A percentile compares a stretch with the other conserved stretches of the same genome.
Evolutionary conservation across 495 filamentous ascomycete genomes (phyloP).

Genomic region (Neurospora sp.): DNA sequence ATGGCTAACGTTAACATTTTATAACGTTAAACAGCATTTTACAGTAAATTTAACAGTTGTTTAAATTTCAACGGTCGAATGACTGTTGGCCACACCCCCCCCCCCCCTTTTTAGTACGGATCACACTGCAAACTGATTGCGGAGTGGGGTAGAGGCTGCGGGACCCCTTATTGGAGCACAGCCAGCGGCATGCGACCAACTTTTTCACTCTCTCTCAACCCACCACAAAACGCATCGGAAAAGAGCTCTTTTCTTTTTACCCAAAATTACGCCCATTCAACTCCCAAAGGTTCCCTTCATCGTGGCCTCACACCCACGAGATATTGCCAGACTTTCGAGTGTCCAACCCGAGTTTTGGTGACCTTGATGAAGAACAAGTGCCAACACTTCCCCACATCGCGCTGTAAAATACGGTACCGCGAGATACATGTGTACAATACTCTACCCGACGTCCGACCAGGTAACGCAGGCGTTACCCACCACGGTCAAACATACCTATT

Average conservation of each 20-base stretch:
- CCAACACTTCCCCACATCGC: neutral
- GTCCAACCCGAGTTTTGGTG: neutral
- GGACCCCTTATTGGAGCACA: neutral
- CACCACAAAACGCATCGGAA: neutral
- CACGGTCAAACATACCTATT: neutral
- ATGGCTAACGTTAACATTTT: no score
- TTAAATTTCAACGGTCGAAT: no score
- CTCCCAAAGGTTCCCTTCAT: accelerated
- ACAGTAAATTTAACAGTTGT: no score
- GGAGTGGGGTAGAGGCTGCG: neutral
- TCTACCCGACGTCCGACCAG: neutral
- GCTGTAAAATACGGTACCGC: neutral
- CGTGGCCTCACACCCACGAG: neutral
- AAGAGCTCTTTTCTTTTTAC: neutral
- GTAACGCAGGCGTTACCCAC: neutral
- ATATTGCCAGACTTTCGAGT: neutral
- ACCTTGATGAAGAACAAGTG: neutral
- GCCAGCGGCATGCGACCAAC: neutral
- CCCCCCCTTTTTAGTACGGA: no score
- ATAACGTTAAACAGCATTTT: no score
- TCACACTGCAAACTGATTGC: neutral
- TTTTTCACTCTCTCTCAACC: neutral
- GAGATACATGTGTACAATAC: neutral
- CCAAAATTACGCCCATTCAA: neutral
- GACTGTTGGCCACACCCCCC: no score